Percentiles rank a stretch among this genome's conserved stretches.
Evolutionary conservation across 225 moss, liverwort and hornwort genomes (phyloP).

Genomic region (Physcomitrium patens): DNA sequence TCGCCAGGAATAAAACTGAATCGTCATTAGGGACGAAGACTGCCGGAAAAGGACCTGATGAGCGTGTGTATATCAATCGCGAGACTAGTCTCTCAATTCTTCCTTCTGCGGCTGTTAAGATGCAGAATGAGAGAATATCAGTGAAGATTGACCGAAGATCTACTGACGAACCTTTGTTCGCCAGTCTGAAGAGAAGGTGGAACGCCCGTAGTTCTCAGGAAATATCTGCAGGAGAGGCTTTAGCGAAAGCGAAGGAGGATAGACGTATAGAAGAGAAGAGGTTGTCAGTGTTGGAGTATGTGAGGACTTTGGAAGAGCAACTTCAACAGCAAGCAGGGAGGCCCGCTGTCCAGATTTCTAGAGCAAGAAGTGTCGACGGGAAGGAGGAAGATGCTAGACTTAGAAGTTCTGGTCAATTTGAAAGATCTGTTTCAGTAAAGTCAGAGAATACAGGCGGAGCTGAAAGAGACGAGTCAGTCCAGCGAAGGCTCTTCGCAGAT

Average conservation of each 20-base stretch:
- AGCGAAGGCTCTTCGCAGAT: conserved; percentile 27
- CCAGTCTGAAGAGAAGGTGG: conserved; percentile 36
- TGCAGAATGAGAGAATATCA: conserved; percentile 24
- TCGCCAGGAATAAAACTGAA: conserved; percentile 5
- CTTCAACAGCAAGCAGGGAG: conserved; percentile 56
- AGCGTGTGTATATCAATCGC: conserved; percentile 9
- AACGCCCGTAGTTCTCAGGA: conserved; percentile 30
- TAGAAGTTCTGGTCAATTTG: conserved; percentile 13
- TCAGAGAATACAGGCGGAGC: conserved; percentile 4
- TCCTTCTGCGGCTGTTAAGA: conserved; percentile 1
- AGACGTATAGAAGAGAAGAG: conserved; percentile 66
- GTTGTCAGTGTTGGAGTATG: conserved; percentile 77
- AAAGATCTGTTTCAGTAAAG: conserved; percentile 18
- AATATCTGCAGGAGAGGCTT: conserved; percentile 16
- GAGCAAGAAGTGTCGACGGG: conserved; percentile 32
- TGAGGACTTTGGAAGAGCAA: conserved; percentile 78
- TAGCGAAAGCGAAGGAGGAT: conserved; percentile 46
- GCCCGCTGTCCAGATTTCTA: conserved; percentile 38
- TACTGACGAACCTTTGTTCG: conserved; percentile 14
- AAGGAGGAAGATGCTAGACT: conserved; percentile 25
- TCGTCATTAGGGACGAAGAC: background rate
- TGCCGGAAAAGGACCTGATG: background rate
- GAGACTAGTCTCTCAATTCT: conserved; percentile 9
- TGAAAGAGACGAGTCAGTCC: conserved; percentile 31
- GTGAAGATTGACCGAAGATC: conserved; percentile 19